Base-by-base conservation (phyloP, 1,284 basidiomycete genomes). In the Tilletia caries region DNA sequence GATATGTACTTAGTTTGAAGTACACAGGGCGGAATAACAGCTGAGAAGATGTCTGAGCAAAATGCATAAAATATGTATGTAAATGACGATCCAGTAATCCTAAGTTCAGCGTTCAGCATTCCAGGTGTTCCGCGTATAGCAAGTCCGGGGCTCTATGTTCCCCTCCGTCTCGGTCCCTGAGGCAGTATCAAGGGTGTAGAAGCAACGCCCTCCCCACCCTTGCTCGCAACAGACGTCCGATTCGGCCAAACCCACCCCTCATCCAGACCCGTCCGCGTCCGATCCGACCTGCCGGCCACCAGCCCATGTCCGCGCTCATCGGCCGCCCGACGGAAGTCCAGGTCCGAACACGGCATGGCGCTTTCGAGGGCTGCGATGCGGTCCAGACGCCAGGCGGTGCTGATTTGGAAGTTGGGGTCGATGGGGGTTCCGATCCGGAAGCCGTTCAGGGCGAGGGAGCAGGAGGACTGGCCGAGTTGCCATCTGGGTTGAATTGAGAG, bases 331-430 rank as follows among this genome's bases (percentile, higher is more conserved):
- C 58, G 58, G 13, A 33, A 33, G 10, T 3, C 32, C 2, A 10
- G 29, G 18, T 62, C 58, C 18, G 58, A 29, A n/a, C 58, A 62
- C 4, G 58, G 58, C 58, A 62, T 62, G 13, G 32, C 29, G 2
- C 32, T 29, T 34, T 62, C 58, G 27, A 62, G 32, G 3, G 58
- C 58, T 34, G 58, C 58, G 29, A 62, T 62, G 29, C 58, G 58
- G 18, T 62, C 58, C 5, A 62, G 58, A 1, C 58, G 29, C 58
- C 58, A 62, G 15, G 58, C 58, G 3, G 58, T 62, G 29, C 58
- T 25, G 29, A 62, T 62, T 20, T 62, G 18, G 3, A 62, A 34
- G 6, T 15, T 1, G 15, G 58, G 2, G 20, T 62, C 58, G 29
- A 62, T 18, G 29, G 58, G 29, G 0, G 58, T 29, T 3, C 58